These are phyloP conservation scores for Beauveria sp. DNA, from an alignment of 2,329 filamentous ascomycete genomes.

Conservation along the genomic window DNA sequence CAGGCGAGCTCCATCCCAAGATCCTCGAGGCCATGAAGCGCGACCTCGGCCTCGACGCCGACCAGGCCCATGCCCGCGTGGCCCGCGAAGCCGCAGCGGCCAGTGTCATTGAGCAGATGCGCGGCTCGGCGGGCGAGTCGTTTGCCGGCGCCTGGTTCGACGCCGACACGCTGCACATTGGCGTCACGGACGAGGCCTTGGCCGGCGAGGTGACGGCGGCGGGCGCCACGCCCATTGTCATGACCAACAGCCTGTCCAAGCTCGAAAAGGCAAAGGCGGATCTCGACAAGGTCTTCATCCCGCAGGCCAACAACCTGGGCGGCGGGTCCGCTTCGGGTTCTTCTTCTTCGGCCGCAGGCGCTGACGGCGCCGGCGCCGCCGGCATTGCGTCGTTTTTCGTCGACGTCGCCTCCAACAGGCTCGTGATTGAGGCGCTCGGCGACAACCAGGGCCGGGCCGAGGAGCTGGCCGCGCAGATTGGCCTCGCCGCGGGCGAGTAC, in stretches of 20 bases:
- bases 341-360: too few relatives aligned
- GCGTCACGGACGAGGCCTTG: slow-evolving; percentile 29
- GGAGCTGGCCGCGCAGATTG: slow-evolving; percentile 28
- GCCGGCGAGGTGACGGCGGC: slow-evolving; percentile 27
- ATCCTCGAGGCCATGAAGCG: slow-evolving; percentile 36
- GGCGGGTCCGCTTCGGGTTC: slow-evolving; percentile 15
- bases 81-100: slow-evolving; percentile 21
- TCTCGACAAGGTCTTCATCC: slow-evolving; percentile 34
- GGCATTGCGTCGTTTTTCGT: slow-evolving; percentile 32
- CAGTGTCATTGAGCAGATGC: slow-evolving; percentile 29
- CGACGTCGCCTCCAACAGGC: slow-evolving; percentile 32
- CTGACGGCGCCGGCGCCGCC: slow-evolving; percentile 10
- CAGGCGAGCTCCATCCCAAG: slow-evolving; percentile 28
- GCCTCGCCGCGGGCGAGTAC: slow-evolving; percentile 28
- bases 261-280: slow-evolving; percentile 33
- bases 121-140: slow-evolving; percentile 23
- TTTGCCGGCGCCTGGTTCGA: slow-evolving; percentile 34
- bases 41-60: slow-evolving; percentile 31
- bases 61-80: slow-evolving; percentile 30
- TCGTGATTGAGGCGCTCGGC: slow-evolving; percentile 29
- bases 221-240: slow-evolving; percentile 26
- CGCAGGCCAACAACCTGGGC: slow-evolving; percentile 15
- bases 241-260: slow-evolving; percentile 29
- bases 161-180: slow-evolving; percentile 27
- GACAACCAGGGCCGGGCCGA: slow-evolving; percentile 27